phyloP scores from a whole-genome alignment of 2,329 filamentous ascomycete species.

The Albifimbria verrucaria region DNA sequence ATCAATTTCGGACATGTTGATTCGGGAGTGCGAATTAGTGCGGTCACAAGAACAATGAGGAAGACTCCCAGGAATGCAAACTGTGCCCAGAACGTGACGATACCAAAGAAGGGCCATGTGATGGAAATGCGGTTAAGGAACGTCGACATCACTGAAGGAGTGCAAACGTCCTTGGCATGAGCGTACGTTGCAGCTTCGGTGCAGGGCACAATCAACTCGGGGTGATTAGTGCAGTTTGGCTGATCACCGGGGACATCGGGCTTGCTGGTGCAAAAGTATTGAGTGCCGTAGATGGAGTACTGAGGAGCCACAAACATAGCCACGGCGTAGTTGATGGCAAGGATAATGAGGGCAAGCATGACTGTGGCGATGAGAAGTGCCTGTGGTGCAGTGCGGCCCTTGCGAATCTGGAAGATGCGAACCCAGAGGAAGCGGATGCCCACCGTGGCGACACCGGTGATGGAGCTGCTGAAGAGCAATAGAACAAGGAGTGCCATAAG shows the following conservation, averaged over 20 bases:
- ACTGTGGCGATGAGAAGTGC: constrained; percentile 88
- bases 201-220: constrained; percentile 74
- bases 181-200: constrained; percentile 70
- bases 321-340: constrained; percentile 90
- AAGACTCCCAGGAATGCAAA: constrained; percentile 87
- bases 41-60: constrained; percentile 73
- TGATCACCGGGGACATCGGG: constrained; percentile 59
- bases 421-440: constrained; percentile 98
- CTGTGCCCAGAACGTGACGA: constrained; percentile 93
- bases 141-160: constrained; percentile 84
- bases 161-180: constrained; percentile 80
- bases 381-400: constrained; percentile 85
- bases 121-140: constrained; percentile 90
- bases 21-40: constrained; percentile 76
- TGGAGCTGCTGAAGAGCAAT: constrained; percentile 83
- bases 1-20: constrained; percentile 76
- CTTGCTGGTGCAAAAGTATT: constrained; percentile 83
- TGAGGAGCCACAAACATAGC: constrained; percentile 94
- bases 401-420: constrained; percentile 85
- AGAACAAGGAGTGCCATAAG: constrained; percentile 82
- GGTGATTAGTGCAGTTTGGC: constrained; percentile 71
- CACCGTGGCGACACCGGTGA: constrained; percentile 79
- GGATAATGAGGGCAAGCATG: constrained; percentile 81
- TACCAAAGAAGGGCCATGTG: constrained; percentile 93
- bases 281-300: constrained; percentile 89